These are phyloP conservation scores for Amyloporia xantha DNA, from an alignment of 768 basidiomycete genomes.

Conservation along the genomic window DNA sequence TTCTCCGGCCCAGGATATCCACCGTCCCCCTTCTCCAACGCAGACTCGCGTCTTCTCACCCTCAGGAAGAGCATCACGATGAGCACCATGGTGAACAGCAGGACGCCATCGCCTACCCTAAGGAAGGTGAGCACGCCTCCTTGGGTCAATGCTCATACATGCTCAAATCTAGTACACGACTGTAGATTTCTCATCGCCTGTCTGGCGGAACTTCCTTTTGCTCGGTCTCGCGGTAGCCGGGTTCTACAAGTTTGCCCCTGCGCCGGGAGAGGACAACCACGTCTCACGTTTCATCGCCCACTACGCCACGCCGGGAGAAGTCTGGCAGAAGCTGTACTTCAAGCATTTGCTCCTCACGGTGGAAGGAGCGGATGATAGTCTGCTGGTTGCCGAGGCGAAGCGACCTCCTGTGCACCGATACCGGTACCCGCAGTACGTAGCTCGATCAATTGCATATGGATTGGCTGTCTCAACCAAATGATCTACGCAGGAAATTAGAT, in stretches of 20 bases:
- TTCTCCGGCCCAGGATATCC: slow-evolving; percentile 27
- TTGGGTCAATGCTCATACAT: not conserved
- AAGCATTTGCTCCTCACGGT: slow-evolving; percentile 46
- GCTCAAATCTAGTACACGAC: not conserved
- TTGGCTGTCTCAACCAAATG: not conserved
- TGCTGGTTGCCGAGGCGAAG: slow-evolving; percentile 38
- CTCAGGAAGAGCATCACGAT: slow-evolving; percentile 32
- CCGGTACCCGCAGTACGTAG: slow-evolving; percentile 67
- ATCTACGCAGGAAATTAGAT: slow-evolving; percentile 40
- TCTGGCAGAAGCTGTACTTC: slow-evolving; percentile 51
- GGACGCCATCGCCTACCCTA: slow-evolving; percentile 40
- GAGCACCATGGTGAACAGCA: slow-evolving; percentile 32
- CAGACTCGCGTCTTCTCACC: slow-evolving; percentile 39
- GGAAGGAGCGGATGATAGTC: slow-evolving; percentile 35
- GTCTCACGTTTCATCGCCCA: slow-evolving; percentile 61
- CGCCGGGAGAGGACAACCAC: slow-evolving; percentile 51
- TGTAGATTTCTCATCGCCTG: slow-evolving; percentile 54
- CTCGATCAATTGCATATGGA: not conserved
- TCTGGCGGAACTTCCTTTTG: slow-evolving; percentile 65
- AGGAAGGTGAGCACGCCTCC: slow-evolving; percentile 46
- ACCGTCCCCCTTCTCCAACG: slow-evolving; percentile 28
- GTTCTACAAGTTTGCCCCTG: slow-evolving; percentile 65
- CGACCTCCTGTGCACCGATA: slow-evolving; percentile 49
- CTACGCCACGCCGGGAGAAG: slow-evolving; percentile 45
- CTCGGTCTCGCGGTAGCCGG: slow-evolving; percentile 42